Percentiles rank a stretch among this genome's conserved stretches.
These are phyloP conservation scores for Hortiboletus flavorubellus DNA, from an alignment of 768 basidiomycete genomes.

Conservation along the genomic window DNA sequence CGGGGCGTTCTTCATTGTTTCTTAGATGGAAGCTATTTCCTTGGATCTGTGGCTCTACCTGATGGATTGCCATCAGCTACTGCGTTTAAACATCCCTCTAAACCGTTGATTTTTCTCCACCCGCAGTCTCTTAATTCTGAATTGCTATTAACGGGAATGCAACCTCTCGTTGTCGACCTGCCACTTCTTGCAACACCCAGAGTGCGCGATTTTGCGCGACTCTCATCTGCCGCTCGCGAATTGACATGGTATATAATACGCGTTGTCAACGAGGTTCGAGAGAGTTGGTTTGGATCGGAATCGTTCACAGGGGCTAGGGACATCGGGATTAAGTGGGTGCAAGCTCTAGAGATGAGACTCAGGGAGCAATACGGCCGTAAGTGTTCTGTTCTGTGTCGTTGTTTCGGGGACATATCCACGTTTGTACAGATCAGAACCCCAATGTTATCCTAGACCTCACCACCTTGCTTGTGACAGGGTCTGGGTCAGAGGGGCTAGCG, in stretches of 20 bases:
- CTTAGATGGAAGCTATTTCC: conserved; percentile 72
- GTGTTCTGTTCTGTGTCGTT: conserved; percentile 24
- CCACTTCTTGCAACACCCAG: conserved; percentile 55
- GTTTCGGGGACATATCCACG: conserved; percentile 10
- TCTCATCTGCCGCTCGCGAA: conserved; percentile 67
- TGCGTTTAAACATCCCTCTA: conserved; percentile 42
- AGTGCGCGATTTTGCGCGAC: conserved; percentile 65
- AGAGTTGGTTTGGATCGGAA: conserved; percentile 70
- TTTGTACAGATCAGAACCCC: conserved; percentile 50
- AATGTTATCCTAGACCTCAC: conserved; percentile 71
- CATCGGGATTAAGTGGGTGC: conserved; percentile 71
- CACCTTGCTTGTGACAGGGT: conserved; percentile 64
- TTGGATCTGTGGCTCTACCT: conserved; percentile 48
- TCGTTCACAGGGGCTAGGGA: conserved; percentile 64
- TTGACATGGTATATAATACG: conserved; percentile 70
- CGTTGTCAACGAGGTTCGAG: conserved; percentile 68
- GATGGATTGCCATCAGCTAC: conserved; percentile 32
- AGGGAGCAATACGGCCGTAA: conserved; percentile 64
- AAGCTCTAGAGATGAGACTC: conserved; percentile 60
- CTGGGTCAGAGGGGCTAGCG: conserved; percentile 62
- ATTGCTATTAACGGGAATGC: conserved; percentile 24
- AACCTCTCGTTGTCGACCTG: conserved; percentile 48
- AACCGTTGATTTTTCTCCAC: conserved; percentile 50
- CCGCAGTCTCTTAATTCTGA: conserved; percentile 31
- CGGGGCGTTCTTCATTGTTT: conserved; percentile 59